A percentile compares a stretch with the other conserved stretches of the same genome.
Conservation (phyloP, 768 basidiomycete species). For the Kwoniella newhampshirensis region DNA sequence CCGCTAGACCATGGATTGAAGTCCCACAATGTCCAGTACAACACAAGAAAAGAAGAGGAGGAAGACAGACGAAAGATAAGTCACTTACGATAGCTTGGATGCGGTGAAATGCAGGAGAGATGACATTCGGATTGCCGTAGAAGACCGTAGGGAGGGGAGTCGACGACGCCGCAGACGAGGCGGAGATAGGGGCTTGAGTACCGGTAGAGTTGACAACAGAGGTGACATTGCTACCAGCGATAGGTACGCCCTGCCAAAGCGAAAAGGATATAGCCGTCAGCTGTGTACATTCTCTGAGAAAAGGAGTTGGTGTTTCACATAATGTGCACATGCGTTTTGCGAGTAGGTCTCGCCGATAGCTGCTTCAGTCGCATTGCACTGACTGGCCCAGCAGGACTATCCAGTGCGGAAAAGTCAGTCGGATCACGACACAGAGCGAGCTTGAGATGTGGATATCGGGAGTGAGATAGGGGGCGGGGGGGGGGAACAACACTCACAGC, state of each 20-base stretch:
- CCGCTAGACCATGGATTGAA: too few relatives aligned
- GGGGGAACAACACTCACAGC: slow-evolving; percentile 21
- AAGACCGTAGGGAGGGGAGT: neutral
- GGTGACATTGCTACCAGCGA: slow-evolving; percentile 6
- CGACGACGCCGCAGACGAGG: neutral
- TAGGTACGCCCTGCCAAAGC: slow-evolving; percentile 5
- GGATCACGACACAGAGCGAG: too few relatives aligned
- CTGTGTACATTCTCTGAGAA: neutral
- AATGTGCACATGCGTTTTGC: slow-evolving; percentile 24
- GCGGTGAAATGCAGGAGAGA: slow-evolving; percentile 13
- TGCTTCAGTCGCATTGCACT: slow-evolving; percentile 20
- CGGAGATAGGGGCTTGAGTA: neutral
- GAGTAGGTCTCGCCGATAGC: slow-evolving; percentile 26
- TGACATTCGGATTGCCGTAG: slow-evolving; percentile 5
- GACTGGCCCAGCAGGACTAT: slow-evolving; percentile 26
- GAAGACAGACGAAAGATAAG: neutral
- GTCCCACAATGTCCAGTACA: too few relatives aligned
- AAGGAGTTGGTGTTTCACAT: slow-evolving; percentile 5
- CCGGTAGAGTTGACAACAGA: neutral
- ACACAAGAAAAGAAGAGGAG: neutral
- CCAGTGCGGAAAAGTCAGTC: neutral
- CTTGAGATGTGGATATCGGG: too few relatives aligned
- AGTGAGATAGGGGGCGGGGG: neutral
- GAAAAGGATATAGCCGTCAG: neutral
- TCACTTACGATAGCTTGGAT: slow-evolving; percentile 32